These are phyloP conservation scores for Epichloe gansuensis DNA, from an alignment of 2,329 filamentous ascomycete species.

Conservation along the genomic window DNA sequence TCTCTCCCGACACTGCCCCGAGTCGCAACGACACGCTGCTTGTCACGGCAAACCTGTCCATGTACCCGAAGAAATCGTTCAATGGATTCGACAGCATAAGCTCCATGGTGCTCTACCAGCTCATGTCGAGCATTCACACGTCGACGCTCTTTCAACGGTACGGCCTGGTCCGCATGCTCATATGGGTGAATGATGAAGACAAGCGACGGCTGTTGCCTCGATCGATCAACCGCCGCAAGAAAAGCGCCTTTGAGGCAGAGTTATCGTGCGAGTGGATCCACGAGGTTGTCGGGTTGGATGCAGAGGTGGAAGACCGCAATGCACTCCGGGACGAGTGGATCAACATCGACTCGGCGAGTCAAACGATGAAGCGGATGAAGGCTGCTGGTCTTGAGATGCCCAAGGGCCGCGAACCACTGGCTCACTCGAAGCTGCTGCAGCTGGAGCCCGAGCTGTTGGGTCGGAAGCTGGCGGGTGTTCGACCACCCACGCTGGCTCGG, in stretches of 20 bases:
- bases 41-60: conserved; percentile 53
- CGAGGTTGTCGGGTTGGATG: conserved; percentile 39
- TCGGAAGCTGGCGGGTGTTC: conserved; percentile 17
- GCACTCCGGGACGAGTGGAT: conserved; percentile 33
- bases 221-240: conserved; percentile 39
- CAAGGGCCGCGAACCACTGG: conserved; percentile 25
- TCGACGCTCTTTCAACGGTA: conserved; percentile 56
- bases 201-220: conserved; percentile 48
- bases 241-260: conserved; percentile 46
- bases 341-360: conserved; percentile 31
- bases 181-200: conserved; percentile 56
- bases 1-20: conserved; percentile 26
- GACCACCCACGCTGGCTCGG: conserved; percentile 21
- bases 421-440: conserved; percentile 13
- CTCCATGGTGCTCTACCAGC: conserved; percentile 46
- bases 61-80: conserved; percentile 36
- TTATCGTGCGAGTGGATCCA: conserved; percentile 44
- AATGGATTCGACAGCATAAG: conserved; percentile 42
- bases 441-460: conserved; percentile 12
- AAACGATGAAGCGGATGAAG: conserved; percentile 33
- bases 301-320: conserved; percentile 14
- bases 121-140: conserved; percentile 44
- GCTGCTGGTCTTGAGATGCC: conserved; percentile 30
- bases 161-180: conserved; percentile 65
- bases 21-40: conserved; percentile 60